Evolutionary conservation across 2,329 filamentous ascomycete genomes (phyloP).

Genomic region (Trichoderma koningiopsis): DNA sequence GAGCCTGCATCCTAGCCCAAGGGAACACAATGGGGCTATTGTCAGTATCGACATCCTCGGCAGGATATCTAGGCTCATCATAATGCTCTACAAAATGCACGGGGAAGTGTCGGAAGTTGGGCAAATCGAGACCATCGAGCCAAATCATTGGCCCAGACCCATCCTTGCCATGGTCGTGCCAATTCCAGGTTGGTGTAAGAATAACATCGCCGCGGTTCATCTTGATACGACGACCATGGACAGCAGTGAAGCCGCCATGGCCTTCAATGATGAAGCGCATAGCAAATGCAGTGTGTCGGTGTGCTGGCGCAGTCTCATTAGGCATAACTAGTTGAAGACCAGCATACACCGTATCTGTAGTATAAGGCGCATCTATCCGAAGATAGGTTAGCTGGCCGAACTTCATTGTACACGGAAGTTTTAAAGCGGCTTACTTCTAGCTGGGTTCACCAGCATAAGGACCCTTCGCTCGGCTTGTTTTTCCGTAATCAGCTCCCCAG

Average conservation of each 20-base stretch:
- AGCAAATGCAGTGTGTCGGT: constrained; percentile 59
- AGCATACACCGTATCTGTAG: constrained; percentile 60
- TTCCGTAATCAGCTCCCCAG: constrained; percentile 42
- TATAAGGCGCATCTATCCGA: constrained; percentile 51
- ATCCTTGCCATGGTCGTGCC: constrained; percentile 63
- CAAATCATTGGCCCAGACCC: constrained; percentile 57
- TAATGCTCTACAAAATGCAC: constrained; percentile 59
- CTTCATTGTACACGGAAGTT: background rate
- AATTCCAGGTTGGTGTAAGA: constrained; percentile 60
- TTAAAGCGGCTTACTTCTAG: constrained; percentile 47
- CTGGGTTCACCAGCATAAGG: constrained; percentile 46
- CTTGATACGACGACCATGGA: constrained; percentile 55
- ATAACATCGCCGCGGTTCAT: constrained; percentile 58
- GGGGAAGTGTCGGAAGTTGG: constrained; percentile 52
- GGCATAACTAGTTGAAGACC: constrained; percentile 60
- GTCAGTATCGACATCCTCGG: constrained; percentile 41
- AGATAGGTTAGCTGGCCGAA: background rate
- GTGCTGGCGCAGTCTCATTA: constrained; percentile 56
- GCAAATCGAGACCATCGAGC: constrained; percentile 59
- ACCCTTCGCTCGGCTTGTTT: constrained; percentile 47
- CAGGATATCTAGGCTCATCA: constrained; percentile 49
- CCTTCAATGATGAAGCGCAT: constrained; percentile 61
- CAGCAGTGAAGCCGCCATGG: constrained; percentile 58
- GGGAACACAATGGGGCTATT: constrained; percentile 51
- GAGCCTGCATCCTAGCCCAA: constrained; percentile 49